Base-by-base conservation (phyloP, 495 filamentous ascomycete species). In the Elasticomyces elasticus region DNA sequence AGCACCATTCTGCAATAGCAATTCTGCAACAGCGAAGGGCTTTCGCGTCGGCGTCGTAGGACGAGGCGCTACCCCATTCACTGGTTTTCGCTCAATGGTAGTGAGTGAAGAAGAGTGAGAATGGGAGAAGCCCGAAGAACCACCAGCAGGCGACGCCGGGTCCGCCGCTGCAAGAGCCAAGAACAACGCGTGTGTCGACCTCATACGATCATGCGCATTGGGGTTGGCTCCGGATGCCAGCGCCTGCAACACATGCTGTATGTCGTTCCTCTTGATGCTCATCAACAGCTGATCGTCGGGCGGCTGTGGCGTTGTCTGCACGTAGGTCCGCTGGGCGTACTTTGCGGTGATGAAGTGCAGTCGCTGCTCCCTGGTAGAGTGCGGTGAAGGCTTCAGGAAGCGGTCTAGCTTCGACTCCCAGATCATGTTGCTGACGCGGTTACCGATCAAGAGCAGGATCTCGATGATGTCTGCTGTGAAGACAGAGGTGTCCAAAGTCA, bases 391-490 rank as follows among this genome's bases (percentile, higher is more conserved):
- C 62, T 92, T 95, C 28, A 74, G 66, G 22, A 71, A 66, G 20
- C 77, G 77, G 56, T 94, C 86, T 22, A 95, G 73, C 47, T 70
- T 90, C 23, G 89, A 85, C 71, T 99, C 92, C 85, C 88, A 99
- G 15, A 99, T 76, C 83, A 92, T 89, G 65, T 99, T 99, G 56
- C 89, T 92, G 23, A 95, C 80, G 24, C 88, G 79, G 65, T 99
- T 99, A 48, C 94, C 94, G 54, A 97, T 79, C 33, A 89, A 83
- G 51, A 95, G 75, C 12, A 99, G 78, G n/a, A 97, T 79, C 61
- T 97, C 94, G 53, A 97, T 82, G 52, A 95, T 89, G 68, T 99
- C 92, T 40, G 86, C 86, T 0, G 91, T 96, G 68, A 97, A 99
- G 0, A 89, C 95, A 17, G 83, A 87, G 40, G 89, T 92, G 69